phyloP scores from a whole-genome alignment of 306 rosid genomes.

The Cicer chorassanicum region DNA sequence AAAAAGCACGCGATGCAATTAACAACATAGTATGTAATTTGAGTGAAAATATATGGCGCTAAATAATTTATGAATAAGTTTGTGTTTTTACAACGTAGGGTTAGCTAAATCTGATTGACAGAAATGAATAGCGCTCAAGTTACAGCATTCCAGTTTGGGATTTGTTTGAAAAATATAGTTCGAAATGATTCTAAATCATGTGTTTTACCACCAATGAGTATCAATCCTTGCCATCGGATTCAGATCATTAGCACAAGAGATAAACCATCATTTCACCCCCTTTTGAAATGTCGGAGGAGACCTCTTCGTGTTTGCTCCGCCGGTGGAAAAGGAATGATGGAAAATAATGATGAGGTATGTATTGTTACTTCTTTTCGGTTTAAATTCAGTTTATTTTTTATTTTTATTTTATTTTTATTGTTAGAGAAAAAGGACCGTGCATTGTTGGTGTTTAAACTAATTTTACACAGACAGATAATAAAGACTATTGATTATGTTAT shows the following conservation, averaged over 20 bases:
- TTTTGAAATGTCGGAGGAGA: constrained; percentile 41
- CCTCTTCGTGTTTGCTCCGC: constrained; percentile 53
- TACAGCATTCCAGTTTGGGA: constrained; percentile 51
- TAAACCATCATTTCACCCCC: constrained; percentile 25
- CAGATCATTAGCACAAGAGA: constrained; percentile 13
- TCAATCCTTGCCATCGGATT: constrained; percentile 6
- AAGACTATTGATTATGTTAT: too few relatives aligned
- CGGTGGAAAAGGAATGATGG: constrained; percentile 58
- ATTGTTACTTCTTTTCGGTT: constrained; percentile 29
- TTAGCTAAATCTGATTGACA: constrained; percentile 34
- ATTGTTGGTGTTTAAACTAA: too few relatives aligned
- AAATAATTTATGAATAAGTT: too few relatives aligned
- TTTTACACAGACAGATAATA: too few relatives aligned
- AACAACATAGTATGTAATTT: constrained; percentile 27
- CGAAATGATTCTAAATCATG: constrained; percentile 35
- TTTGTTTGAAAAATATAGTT: constrained; percentile 44
- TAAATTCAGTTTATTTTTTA: neutral
- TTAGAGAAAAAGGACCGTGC: too few relatives aligned
- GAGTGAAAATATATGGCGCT: neutral
- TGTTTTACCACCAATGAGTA: constrained; percentile 30
- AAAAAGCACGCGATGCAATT: neutral
- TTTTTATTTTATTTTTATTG: constrained; percentile 1
- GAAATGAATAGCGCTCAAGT: constrained; percentile 58
- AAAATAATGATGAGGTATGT: constrained; percentile 59
- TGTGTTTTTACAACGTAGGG: neutral